Percentiles rank a stretch among this genome's conserved stretches.
phyloP scores from a whole-genome alignment of 345 rosid genomes.

The Salix udensis region DNA sequence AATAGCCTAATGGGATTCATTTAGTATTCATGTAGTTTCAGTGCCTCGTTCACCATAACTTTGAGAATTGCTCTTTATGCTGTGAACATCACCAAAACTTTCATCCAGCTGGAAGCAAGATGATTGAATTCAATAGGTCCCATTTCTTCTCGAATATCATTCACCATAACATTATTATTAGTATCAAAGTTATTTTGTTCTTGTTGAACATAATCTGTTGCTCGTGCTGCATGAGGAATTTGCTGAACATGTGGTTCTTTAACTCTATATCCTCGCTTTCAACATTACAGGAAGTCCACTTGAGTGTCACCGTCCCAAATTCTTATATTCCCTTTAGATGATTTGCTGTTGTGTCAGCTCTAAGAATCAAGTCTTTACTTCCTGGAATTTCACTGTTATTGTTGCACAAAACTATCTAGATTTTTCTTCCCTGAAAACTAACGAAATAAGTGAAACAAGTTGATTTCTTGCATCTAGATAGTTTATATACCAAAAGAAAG shows the following conservation, averaged over 20 bases:
- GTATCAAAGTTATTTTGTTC: not conserved
- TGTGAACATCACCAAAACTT: not conserved
- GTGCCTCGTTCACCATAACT: not conserved
- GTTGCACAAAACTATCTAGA: conserved; percentile 1
- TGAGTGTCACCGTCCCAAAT: not conserved
- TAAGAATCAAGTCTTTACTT: not conserved
- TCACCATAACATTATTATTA: not conserved
- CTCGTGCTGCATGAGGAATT: not conserved
- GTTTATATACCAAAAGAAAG: not conserved
- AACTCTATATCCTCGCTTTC: not conserved
- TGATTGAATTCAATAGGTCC: not conserved
- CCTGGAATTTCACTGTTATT: not conserved
- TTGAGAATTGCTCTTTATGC: not conserved
- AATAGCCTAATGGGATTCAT: not conserved
- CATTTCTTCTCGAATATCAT: not conserved
- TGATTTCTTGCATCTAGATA: not conserved
- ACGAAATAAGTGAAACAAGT: not conserved
- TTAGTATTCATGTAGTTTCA: not conserved
- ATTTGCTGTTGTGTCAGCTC: not conserved
- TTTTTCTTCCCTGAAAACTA: not conserved
- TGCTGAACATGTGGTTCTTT: not conserved
- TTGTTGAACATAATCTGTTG: not conserved
- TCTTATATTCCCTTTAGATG: not conserved
- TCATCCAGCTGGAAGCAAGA: not conserved
- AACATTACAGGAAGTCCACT: not conserved